phyloP scores from a whole-genome alignment of 2,329 filamentous ascomycete genomes.

The Pseudogymnoascus sp. region DNA sequence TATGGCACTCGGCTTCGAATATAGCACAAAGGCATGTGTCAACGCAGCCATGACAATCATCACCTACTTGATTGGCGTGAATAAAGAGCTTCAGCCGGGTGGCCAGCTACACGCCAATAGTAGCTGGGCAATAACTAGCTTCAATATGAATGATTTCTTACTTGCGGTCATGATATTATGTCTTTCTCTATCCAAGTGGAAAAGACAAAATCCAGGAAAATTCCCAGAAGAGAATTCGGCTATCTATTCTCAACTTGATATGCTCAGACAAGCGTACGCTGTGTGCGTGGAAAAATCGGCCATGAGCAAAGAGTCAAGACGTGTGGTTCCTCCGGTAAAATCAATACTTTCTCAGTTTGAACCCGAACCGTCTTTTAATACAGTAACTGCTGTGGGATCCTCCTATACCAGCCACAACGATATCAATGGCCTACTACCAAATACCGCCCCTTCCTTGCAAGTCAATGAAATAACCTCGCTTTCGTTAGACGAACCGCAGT shows the following conservation, averaged over 20 bases:
- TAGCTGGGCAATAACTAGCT: conserved; percentile 24
- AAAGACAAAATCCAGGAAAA: conserved; percentile 11
- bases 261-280: conserved; percentile 9
- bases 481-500: conserved; percentile 1
- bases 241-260: conserved; percentile 2
- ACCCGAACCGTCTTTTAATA: conserved; percentile 4
- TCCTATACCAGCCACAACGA: conserved; percentile 5
- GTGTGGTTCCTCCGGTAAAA: conserved; percentile 9
- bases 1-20: conserved; percentile 17
- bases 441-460: background rate
- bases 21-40: conserved; percentile 18
- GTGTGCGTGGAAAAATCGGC: conserved; percentile 16
- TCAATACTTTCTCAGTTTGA: background rate
- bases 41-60: conserved; percentile 20
- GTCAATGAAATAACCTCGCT: background rate
- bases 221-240: background rate
- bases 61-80: conserved; percentile 20
- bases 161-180: conserved; percentile 24
- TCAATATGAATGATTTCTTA: conserved; percentile 26
- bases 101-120: conserved; percentile 19
- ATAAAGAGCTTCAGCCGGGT: conserved; percentile 23
- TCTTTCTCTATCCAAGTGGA: conserved; percentile 18
- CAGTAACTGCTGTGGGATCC: conserved; percentile 17
- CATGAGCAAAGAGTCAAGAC: conserved; percentile 14
- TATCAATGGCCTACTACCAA: background rate